phyloP scores from a whole-genome alignment of 1,284 basidiomycete species.

The Sphaerobolus stellatus region DNA sequence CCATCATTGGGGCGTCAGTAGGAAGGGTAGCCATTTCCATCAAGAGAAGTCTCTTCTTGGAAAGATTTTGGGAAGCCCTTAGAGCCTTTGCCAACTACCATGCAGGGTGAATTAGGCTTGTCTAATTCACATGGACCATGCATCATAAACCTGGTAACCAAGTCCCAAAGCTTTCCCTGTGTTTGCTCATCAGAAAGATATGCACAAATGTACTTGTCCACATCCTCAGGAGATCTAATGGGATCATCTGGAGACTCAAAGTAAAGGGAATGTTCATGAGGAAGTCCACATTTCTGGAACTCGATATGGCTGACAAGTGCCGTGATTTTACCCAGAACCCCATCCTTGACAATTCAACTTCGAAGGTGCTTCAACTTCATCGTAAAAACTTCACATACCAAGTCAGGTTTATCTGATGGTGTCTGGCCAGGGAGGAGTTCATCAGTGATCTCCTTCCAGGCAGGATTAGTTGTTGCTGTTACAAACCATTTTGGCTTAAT shows the following conservation, averaged over 20 bases:
- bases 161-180: constrained; percentile 38
- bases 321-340: constrained; percentile 32
- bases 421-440: constrained; percentile 41
- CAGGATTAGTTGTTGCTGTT: constrained; percentile 47
- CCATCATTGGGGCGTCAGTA: constrained; percentile 38
- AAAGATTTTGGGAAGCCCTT: constrained; percentile 44
- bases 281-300: constrained; percentile 51
- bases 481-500: constrained; percentile 43
- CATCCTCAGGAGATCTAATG: constrained; percentile 31
- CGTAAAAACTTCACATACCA: constrained; percentile 46
- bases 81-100: constrained; percentile 41
- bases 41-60: constrained; percentile 32
- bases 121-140: constrained; percentile 45
- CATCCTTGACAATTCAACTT: constrained; percentile 29
- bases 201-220: constrained; percentile 45
- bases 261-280: constrained; percentile 44
- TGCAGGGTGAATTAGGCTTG: constrained; percentile 37
- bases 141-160: constrained; percentile 38
- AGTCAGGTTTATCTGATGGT: constrained; percentile 43
- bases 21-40: constrained; percentile 38
- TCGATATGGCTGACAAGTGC: constrained; percentile 47
- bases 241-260: constrained; percentile 23
- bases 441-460: constrained; percentile 43
- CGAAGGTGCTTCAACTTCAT: constrained; percentile 39
- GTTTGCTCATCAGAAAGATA: constrained; percentile 38